These are phyloP conservation scores for Aspergillus funiculosus DNA, from an alignment of 495 filamentous ascomycete species.

Conservation along the genomic window DNA sequence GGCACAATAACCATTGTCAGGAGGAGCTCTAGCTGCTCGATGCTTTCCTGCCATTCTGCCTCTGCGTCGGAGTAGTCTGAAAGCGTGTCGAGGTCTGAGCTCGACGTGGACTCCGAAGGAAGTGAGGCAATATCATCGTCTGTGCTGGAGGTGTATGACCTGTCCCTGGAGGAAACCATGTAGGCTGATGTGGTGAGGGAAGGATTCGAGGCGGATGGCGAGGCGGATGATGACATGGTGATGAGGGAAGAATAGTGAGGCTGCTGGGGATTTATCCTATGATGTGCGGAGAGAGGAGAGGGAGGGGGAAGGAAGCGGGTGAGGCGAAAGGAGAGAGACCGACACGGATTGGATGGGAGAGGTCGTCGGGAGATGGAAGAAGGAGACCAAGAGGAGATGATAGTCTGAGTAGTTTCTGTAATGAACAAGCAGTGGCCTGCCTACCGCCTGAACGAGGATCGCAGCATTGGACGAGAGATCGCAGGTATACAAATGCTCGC, in stretches of 20 bases:
- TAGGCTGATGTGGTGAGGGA: conserved; percentile 42
- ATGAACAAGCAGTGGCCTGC: conserved; percentile 41
- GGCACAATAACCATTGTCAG: conserved; percentile 91
- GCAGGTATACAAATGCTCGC: no score
- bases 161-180: conserved; percentile 35
- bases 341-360: no score
- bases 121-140: conserved; percentile 74
- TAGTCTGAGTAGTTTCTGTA: no score
- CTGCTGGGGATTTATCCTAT: neutral
- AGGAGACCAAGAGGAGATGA: no score
- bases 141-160: conserved; percentile 38
- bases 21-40: conserved; percentile 89
- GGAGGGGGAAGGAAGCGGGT: neutral
- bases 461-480: conserved; percentile 18
- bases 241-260: neutral
- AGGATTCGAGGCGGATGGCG: conserved; percentile 33
- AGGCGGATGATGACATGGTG: conserved; percentile 27
- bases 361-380: no score
- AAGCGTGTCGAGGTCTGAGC: conserved; percentile 53
- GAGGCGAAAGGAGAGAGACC: no score
- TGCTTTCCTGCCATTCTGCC: conserved; percentile 83
- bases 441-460: conserved; percentile 29
- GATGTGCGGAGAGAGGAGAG: neutral
- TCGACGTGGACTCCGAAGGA: conserved; percentile 62
- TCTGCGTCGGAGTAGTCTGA: conserved; percentile 72